Evolutionary conservation across 2,329 filamentous ascomycete species (phyloP), one percentile per base, ranked within the genome.

Genomic region (Alternaria hordeiaustralica): DNA sequence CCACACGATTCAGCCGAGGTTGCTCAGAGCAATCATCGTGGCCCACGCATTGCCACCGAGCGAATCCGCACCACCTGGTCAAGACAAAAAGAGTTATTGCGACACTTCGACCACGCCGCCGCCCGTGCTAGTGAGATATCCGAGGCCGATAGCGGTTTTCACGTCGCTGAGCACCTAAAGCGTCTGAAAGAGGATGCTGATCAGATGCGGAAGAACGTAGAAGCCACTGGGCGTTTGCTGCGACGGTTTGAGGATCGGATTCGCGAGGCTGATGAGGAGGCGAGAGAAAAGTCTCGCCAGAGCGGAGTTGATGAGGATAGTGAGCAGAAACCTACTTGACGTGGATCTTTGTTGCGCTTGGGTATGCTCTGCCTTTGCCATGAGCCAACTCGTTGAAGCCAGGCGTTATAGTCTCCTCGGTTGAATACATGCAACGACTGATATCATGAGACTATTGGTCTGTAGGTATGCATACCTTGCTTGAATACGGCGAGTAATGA

Each of bases 161-260:
- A 18, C 4, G 44, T 56, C 8, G 44, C 36, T n/a, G 60, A 62
- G 30, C 55, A 55, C 1, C 20, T 46, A 6, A 57, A 67, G 15
- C 25, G 43, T 4, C 23, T 70, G 2, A 33, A 49, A 9, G 28
- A 66, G n/a, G 54, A 60, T n/a, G 28, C 49, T 4, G 60, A 46
- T 2, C 36, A 59, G 10, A 12, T 64, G 26, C 65, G 49, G 18
- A 60, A 55, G 51, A 68, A 71, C 5, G 15, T 72, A 2, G 49
- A 66, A 21, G 69, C 68, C 28, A 68, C 68, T 4, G 66, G 61
- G 46, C 55, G 66, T 15, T 13, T 73, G 47, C 58, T 73, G 21
- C 65, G 55, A 21, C 64, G 65, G 25, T 67, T 67, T 15, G 71
- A 72, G 44, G 64, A 68, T 8, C 58, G 60, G 28, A 30, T 68